Conservation (phyloP, 208 protist genomes). For the Leptomonas pyrrhocoris region DNA sequence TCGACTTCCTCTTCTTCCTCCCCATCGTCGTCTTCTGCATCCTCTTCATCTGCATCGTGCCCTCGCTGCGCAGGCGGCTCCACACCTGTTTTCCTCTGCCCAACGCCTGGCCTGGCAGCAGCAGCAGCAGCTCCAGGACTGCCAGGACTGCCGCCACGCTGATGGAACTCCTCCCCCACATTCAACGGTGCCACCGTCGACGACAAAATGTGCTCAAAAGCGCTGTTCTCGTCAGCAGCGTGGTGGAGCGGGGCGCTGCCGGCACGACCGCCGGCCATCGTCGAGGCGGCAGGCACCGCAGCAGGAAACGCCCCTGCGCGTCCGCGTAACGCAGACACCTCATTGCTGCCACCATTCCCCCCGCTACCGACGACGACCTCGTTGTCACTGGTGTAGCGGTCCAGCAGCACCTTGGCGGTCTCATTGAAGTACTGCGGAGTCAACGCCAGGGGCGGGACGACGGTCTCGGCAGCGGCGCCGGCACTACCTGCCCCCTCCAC, state of each 20-base stretch:
- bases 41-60: constrained; percentile 10
- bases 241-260: too few species aligned
- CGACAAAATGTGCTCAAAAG: constrained; percentile 59
- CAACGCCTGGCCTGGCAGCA: background rate
- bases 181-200: constrained; percentile 34
- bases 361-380: background rate
- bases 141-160: constrained; percentile 24
- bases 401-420: constrained; percentile 44
- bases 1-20: constrained; percentile 17
- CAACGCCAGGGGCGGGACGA: constrained; percentile 6
- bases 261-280: background rate
- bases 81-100: background rate
- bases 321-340: background rate
- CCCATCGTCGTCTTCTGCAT: too few species aligned
- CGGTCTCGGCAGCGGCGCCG: background rate
- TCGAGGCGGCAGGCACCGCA: background rate
- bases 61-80: constrained; percentile 1
- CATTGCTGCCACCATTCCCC: background rate
- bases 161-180: constrained; percentile 39
- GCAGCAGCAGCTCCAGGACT: background rate
- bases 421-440: constrained; percentile 38
- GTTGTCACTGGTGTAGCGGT: constrained; percentile 29
- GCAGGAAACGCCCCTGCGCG: background rate
- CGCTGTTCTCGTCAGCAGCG: constrained; percentile 27
- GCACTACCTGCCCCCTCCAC: background rate